Conservation (phyloP, 2,329 filamentous ascomycete species). For the Cercospora sp. region DNA sequence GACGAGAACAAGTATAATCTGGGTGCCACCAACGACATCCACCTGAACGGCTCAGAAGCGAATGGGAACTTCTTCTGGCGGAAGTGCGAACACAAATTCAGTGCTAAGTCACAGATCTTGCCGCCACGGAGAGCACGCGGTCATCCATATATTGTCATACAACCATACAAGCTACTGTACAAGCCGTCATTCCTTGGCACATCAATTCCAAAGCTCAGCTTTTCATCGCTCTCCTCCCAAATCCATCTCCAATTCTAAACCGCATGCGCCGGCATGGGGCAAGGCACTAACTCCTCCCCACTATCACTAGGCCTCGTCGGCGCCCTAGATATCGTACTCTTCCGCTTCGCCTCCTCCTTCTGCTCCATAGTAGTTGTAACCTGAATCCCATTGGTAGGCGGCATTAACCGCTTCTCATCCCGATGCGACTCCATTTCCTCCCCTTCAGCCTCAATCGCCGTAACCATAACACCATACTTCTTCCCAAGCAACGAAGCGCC, state of each 20-base stretch:
- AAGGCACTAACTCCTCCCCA: constrained; percentile 6
- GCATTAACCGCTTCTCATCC: background rate
- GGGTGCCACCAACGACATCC: background rate
- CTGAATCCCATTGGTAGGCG: constrained; percentile 6
- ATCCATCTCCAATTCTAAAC: background rate
- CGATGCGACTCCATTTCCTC: background rate
- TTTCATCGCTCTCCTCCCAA: background rate
- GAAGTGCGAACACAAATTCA: background rate
- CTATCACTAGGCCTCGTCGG: constrained; percentile 1
- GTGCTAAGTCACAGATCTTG: background rate
- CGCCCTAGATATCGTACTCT: background rate
- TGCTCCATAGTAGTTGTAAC: constrained; percentile 17
- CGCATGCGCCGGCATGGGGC: background rate
- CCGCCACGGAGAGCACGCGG: background rate
- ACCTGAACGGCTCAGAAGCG: background rate
- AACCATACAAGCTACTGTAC: background rate
- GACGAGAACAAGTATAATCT: background rate
- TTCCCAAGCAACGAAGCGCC: background rate
- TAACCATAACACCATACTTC: constrained; percentile 10
- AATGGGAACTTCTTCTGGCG: background rate
- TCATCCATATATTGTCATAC: background rate
- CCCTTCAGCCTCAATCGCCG: constrained; percentile 10
- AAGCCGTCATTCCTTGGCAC: background rate
- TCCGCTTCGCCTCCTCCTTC: constrained; percentile 9
- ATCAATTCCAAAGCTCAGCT: background rate